Evolutionary conservation across 2,329 filamentous ascomycete species (phyloP).

Genomic region (Camillea tinctor): DNA sequence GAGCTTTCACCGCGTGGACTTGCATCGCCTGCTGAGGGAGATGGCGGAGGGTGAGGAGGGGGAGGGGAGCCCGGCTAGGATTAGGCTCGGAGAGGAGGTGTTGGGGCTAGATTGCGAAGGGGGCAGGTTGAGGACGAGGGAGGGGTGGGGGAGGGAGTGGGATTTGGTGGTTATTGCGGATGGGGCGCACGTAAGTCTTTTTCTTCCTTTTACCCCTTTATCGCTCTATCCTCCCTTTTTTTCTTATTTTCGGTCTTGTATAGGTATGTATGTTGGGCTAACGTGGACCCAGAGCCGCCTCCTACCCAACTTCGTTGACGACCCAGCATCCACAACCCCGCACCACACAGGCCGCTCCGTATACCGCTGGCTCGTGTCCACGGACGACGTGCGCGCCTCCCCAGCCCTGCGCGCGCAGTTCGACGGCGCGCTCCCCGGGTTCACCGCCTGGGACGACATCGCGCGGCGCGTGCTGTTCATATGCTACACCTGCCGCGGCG

Average conservation of each 20-base stretch:
- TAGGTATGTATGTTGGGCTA: neutral
- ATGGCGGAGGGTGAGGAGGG: constrained; percentile 33
- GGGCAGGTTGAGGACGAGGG: constrained; percentile 56
- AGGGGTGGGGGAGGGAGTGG: constrained; percentile 27
- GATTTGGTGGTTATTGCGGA: constrained; percentile 47
- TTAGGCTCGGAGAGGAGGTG: constrained; percentile 12
- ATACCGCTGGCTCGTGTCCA: constrained; percentile 20
- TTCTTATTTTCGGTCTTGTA: neutral
- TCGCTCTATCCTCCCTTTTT: too few species aligned
- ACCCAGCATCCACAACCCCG: neutral
- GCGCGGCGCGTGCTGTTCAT: constrained; percentile 12
- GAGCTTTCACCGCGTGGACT: constrained; percentile 41
- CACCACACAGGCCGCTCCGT: constrained; percentile 18
- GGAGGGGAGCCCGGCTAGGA: neutral
- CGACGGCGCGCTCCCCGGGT: constrained; percentile 10
- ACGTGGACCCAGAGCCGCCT: constrained; percentile 13
- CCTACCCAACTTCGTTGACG: constrained; percentile 14
- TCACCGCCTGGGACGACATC: constrained; percentile 12
- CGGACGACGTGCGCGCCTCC: constrained; percentile 9
- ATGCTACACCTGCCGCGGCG: constrained; percentile 15
- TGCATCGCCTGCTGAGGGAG: constrained; percentile 37
- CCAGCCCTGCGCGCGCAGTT: constrained; percentile 10
- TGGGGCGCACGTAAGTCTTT: constrained; percentile 36
- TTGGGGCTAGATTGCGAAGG: constrained; percentile 51
- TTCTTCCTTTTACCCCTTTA: neutral